phyloP scores from a whole-genome alignment of 495 filamentous ascomycete genomes.

The Trichoderma gamsii region DNA sequence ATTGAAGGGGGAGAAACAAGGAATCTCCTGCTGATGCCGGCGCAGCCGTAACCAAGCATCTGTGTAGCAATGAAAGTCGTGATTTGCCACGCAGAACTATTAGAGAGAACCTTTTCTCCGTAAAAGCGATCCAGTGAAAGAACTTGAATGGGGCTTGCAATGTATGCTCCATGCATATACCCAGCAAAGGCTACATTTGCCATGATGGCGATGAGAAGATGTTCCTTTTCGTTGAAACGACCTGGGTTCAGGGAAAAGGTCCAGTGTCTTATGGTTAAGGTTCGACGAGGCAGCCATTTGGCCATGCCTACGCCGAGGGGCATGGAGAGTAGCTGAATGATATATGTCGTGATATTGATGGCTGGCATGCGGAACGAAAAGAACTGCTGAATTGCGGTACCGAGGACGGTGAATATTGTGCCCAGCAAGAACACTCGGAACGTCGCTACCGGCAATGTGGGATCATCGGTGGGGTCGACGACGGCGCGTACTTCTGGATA shows the following conservation, averaged over 20 bases:
- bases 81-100: slow-evolving; percentile 20
- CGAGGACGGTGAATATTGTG: neutral
- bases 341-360: slow-evolving; percentile 28
- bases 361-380: slow-evolving; percentile 36
- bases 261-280: too few species aligned
- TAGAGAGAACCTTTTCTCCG: neutral
- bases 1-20: slow-evolving; percentile 44
- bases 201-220: slow-evolving; percentile 24
- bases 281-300: too few species aligned
- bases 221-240: slow-evolving; percentile 30
- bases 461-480: slow-evolving; percentile 35
- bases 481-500: slow-evolving; percentile 47
- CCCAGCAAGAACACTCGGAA: slow-evolving; percentile 7
- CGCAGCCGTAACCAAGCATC: slow-evolving; percentile 30
- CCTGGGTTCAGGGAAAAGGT: neutral
- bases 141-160: neutral
- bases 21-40: slow-evolving; percentile 48
- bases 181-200: neutral
- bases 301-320: neutral
- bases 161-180: neutral
- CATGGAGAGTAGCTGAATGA: slow-evolving; percentile 20
- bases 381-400: slow-evolving; percentile 18
- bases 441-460: slow-evolving; percentile 1
- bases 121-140: neutral
- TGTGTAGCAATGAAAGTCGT: too few species aligned